Percentiles rank a stretch among this genome's conserved stretches.
These are phyloP conservation scores for Strobilomyces echinocephalus DNA, from an alignment of 768 basidiomycete species.

Conservation along the genomic window DNA sequence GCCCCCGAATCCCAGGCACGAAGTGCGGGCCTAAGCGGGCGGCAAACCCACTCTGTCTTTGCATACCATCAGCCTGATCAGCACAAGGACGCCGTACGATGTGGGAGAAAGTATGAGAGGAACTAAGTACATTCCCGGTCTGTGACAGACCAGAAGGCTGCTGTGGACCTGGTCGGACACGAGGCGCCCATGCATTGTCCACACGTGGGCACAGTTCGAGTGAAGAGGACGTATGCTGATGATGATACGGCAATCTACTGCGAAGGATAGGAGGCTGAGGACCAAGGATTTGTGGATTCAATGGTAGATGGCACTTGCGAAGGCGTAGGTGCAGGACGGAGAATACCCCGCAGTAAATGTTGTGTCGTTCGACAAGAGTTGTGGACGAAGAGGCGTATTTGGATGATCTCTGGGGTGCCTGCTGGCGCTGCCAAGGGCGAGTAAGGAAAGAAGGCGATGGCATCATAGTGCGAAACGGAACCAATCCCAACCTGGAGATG, in stretches of 20 bases:
- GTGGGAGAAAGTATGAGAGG: conserved; percentile 10
- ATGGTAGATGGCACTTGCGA: conserved; percentile 1
- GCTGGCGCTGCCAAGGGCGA: conserved; percentile 7
- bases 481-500: not conserved
- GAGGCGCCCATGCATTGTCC: conserved; percentile 23
- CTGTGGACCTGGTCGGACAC: conserved; percentile 12
- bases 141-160: conserved; percentile 11
- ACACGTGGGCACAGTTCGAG: conserved; percentile 19
- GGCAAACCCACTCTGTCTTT: conserved; percentile 15
- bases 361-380: conserved; percentile 2
- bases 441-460: conserved; percentile 18
- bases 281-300: not conserved
- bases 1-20: conserved; percentile 14
- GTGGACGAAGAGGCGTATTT: conserved; percentile 1
- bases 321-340: conserved; percentile 13
- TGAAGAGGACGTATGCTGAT: conserved; percentile 24
- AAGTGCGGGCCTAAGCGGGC: conserved; percentile 10
- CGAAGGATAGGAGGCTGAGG: conserved; percentile 10
- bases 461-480: conserved; percentile 11
- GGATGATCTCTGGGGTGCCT: not conserved
- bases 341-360: conserved; percentile 14
- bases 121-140: not conserved
- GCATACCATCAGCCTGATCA: conserved; percentile 7
- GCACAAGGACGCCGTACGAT: conserved; percentile 8
- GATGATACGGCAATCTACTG: conserved; percentile 8